Conservation (phyloP, 2,329 filamentous ascomycete genomes). For the Hymenoscyphus scutula region DNA sequence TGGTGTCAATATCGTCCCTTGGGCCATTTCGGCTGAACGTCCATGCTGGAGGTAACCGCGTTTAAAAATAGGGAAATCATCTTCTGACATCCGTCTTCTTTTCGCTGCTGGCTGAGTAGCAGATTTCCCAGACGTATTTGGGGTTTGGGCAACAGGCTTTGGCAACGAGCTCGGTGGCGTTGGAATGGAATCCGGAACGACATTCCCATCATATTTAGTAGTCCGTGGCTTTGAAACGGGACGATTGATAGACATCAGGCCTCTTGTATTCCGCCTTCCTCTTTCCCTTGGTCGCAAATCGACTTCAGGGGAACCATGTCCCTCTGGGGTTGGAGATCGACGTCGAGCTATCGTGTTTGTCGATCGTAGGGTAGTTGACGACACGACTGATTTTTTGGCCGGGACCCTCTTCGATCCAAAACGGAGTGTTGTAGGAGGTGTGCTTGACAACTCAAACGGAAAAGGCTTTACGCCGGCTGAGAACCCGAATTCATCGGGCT, state of each 20-base stretch:
- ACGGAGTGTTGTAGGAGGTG: slow-evolving; percentile 41
- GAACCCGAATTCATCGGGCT: slow-evolving; percentile 64
- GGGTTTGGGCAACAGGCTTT: not conserved
- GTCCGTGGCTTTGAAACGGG: not conserved
- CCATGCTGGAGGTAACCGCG: not conserved
- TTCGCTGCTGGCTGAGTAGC: not conserved
- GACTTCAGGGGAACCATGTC: not conserved
- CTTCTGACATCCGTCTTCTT: slow-evolving; percentile 1
- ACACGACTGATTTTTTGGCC: not conserved
- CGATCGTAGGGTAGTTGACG: not conserved
- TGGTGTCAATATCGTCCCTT: too few species aligned
- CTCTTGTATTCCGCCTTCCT: slow-evolving; percentile 1
- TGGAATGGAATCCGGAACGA: not conserved
- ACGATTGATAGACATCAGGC: not conserved
- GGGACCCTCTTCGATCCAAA: slow-evolving; percentile 15
- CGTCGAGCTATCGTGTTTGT: not conserved
- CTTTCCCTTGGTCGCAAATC: not conserved
- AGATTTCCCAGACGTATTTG: not conserved
- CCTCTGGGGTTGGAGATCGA: not conserved
- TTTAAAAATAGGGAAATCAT: slow-evolving; percentile 7
- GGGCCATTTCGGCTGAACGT: too few species aligned
- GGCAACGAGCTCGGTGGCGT: not conserved
- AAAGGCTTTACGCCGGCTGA: slow-evolving; percentile 65
- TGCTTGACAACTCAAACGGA: slow-evolving; percentile 63
- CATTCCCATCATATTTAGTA: not conserved